Evolutionary conservation across 441 rosid genomes (phyloP).

Genomic region (Gossypium schwendimanii): DNA sequence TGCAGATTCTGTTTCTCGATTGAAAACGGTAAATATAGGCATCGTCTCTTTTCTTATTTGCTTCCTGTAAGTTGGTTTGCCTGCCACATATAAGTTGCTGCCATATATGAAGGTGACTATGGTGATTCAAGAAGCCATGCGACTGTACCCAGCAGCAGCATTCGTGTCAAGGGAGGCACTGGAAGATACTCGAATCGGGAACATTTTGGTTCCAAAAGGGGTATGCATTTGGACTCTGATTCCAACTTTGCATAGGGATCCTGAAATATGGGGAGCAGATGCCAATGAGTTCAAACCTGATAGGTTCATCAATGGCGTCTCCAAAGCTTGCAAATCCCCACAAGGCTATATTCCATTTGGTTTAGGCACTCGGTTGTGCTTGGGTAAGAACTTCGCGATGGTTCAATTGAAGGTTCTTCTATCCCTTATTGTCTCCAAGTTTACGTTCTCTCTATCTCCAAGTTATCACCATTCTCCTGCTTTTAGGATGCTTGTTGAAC

Average conservation of each 20-base stretch:
- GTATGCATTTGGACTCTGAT: constrained; percentile 54
- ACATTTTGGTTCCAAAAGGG: constrained; percentile 42
- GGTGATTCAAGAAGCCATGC: constrained; percentile 54
- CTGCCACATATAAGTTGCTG: background rate
- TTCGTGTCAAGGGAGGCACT: constrained; percentile 57
- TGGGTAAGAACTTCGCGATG: constrained; percentile 56
- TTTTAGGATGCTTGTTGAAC: constrained; percentile 48
- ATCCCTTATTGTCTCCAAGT: constrained; percentile 49
- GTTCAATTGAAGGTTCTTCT: constrained; percentile 47
- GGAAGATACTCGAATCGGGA: constrained; percentile 39
- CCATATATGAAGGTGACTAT: constrained; percentile 33
- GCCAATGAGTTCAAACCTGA: constrained; percentile 58
- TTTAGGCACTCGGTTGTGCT: constrained; percentile 52
- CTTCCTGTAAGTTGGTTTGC: background rate
- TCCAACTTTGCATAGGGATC: constrained; percentile 53
- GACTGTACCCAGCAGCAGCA: constrained; percentile 61
- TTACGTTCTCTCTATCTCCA: constrained; percentile 42
- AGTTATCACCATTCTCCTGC: constrained; percentile 51
- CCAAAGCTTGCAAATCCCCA: constrained; percentile 54
- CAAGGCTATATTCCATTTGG: constrained; percentile 71
- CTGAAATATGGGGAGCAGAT: constrained; percentile 52
- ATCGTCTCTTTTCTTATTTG: background rate
- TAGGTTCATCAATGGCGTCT: constrained; percentile 47
- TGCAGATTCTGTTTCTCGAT: constrained; percentile 30
- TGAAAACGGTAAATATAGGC: constrained; percentile 38